Evolutionary conservation across 2,329 filamentous ascomycete genomes (phyloP), one percentile per base, ranked within the genome.

Genomic region (Dothideomycetes sp.): DNA sequence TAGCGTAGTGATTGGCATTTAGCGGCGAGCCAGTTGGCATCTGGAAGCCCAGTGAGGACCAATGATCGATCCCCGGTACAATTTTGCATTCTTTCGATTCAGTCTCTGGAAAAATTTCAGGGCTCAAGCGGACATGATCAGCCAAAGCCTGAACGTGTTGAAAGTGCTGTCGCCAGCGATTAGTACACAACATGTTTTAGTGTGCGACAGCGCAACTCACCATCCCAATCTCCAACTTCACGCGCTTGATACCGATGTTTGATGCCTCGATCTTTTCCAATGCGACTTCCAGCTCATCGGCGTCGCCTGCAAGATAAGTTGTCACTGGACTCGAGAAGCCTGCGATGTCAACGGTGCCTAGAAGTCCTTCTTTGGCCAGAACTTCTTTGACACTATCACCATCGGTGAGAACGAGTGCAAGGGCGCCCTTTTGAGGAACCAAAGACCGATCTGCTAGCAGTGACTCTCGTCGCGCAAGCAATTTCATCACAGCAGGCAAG

Each of bases 1-100:
- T 27, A 4, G 33, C 33, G 12, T 36, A 36, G 6, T 36, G 33
- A 17, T 36, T 36, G 5, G 16, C 33, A 10, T 36, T 28, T 10
- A 36, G 16, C 11, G 33, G 33, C n/a, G 33, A 36, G 23, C 33
- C 33, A 8, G 33, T 36, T 16, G 33, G 33, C 16, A 36, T 27
- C 16, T 36, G 23, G 15, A 36, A 27, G 3, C 33, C 33, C 15
- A 36, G 10, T 16, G 33, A 36, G 5, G 33, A 36, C 33, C 33
- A 36, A 12, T 36, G 33, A 27, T 28, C 23, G 9, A 36, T 11
- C 2, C 16, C 33, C 4, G 33, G 33, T 5, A 36, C 15, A 9
- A 36, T 24, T 20, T 28, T 36, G 16, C 33, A 36, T 8, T 36
- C 23, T 15, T 36, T 36, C 2, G 33, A 36, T 1, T 36, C 33